Evolutionary conservation across 179 eudicot genomes (phyloP).

Genomic region (Vitellaria paradoxa): DNA sequence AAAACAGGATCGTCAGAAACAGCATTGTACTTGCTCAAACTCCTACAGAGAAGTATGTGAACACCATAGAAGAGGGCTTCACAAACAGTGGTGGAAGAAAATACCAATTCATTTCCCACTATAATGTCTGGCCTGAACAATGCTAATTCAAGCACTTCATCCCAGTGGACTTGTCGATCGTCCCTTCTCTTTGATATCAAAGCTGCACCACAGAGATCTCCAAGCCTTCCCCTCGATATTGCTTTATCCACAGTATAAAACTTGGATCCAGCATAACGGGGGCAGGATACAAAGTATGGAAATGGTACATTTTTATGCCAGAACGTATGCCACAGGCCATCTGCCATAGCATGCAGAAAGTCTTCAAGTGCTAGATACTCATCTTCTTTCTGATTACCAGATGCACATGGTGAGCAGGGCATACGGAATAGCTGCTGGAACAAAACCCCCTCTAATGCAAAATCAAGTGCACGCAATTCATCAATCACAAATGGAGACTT

Average conservation of each 20-base stretch:
- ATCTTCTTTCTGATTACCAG: slow-evolving; percentile 62
- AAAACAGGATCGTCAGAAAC: slow-evolving; percentile 44
- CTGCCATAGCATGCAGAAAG: slow-evolving; percentile 64
- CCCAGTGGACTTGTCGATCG: slow-evolving; percentile 55
- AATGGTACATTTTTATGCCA: slow-evolving; percentile 65
- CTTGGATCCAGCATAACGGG: slow-evolving; percentile 70
- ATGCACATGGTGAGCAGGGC: slow-evolving; percentile 57
- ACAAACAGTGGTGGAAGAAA: slow-evolving; percentile 55
- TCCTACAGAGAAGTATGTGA: slow-evolving; percentile 69
- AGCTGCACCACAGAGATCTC: slow-evolving; percentile 67
- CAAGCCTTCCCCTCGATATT: slow-evolving; percentile 61
- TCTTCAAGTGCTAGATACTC: slow-evolving; percentile 69
- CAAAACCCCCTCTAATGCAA: slow-evolving; percentile 64
- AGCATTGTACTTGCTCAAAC: slow-evolving; percentile 43
- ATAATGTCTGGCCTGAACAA: slow-evolving; percentile 60
- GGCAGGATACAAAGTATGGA: slow-evolving; percentile 63
- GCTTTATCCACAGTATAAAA: slow-evolving; percentile 79
- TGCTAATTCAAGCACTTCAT: slow-evolving; percentile 63
- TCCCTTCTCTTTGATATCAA: slow-evolving; percentile 43
- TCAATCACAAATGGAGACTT: slow-evolving; percentile 62
- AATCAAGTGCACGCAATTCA: slow-evolving; percentile 68
- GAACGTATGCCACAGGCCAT: slow-evolving; percentile 72
- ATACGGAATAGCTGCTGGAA: slow-evolving; percentile 81
- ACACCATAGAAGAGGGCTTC: slow-evolving; percentile 77
- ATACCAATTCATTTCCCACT: slow-evolving; percentile 49